Base-by-base conservation (phyloP, 495 filamentous ascomycete species). In the Xylaria scruposa region DNA sequence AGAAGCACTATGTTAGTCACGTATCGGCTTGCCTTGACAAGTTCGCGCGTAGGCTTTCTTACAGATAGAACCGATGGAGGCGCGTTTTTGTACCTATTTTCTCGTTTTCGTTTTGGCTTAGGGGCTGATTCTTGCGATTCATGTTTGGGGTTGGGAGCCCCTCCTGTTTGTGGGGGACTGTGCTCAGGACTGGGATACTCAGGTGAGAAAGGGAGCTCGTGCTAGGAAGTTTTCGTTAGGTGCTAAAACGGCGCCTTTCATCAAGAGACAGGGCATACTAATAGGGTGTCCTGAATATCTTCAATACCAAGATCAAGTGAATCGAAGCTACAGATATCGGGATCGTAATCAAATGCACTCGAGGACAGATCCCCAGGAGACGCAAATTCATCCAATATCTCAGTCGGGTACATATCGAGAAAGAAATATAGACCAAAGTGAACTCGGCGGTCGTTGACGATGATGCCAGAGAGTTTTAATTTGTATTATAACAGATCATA, bases 11-110 rank as follows among this genome's bases (percentile, higher is more conserved):
- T 56, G 67, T 83, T 72, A 80, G 79, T 69, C 60, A 58, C 17
- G 49, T 24, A 51, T 44, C 44, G 60, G 29, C 38, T 26, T 24
- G 15, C 29, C 19, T 1, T 31, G 9, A 58, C 36, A 56, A 42
- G 42, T 19, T 4, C 9, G 1, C 15, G 21, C 24, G 40, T 46
- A 38, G 31, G 63, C 51, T 46, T 67, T 66, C 83, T 71, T 82
- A 85, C 84, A 71, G 81, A 83, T 61, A 85, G 73, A 60, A 85
- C 84, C 10, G 82, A 82, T 6, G 83, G 83, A 62, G 84, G 82
- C 15, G 84, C 84, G 58, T 85, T 85, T 73, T 85, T 85, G 70
- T 85, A 85, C 51, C 84, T 81, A 72, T 85, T 85, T 73, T 84
- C 83, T 61, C 84, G 76, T 62, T 85, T 85, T 51, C 83, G 79